Evolutionary conservation across 148 eudicot genomes (phyloP).

Genomic region (Fallopia convolvulus): DNA sequence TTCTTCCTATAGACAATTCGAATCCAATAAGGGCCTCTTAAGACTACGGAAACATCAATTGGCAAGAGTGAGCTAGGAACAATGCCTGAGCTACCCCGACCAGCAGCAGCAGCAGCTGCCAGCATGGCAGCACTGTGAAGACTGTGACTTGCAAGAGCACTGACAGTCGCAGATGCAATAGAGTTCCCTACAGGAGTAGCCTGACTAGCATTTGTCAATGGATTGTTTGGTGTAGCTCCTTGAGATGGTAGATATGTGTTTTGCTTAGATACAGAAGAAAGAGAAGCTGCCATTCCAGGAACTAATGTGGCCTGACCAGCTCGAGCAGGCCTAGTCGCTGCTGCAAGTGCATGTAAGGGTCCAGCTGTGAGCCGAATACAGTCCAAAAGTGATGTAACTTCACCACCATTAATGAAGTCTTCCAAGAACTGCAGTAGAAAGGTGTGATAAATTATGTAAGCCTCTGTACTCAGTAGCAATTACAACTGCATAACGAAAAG

Average conservation of each 20-base stretch:
- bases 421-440: constrained; percentile 66
- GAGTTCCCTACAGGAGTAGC: constrained; percentile 39
- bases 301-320: constrained; percentile 78
- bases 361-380: constrained; percentile 98
- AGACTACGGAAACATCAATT: constrained; percentile 93
- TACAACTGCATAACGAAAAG: background rate
- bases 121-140: constrained; percentile 47
- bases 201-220: constrained; percentile 33
- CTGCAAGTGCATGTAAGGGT: constrained; percentile 95
- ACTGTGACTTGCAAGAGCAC: constrained; percentile 48
- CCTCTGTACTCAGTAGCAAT: background rate
- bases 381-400: constrained; percentile 91
- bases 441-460: background rate
- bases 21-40: constrained; percentile 98
- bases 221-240: constrained; percentile 38
- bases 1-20: constrained; percentile 83
- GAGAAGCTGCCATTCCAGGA: constrained; percentile 49
- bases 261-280: constrained; percentile 54
- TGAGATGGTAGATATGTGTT: constrained; percentile 42
- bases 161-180: constrained; percentile 33
- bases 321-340: constrained; percentile 97
- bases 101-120: constrained; percentile 63
- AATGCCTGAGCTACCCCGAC: constrained; percentile 88
- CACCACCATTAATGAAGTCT: constrained; percentile 93
- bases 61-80: constrained; percentile 97